Evolutionary conservation across 768 basidiomycete species (phyloP).

Genomic region (Leccinum longicurvipes): DNA sequence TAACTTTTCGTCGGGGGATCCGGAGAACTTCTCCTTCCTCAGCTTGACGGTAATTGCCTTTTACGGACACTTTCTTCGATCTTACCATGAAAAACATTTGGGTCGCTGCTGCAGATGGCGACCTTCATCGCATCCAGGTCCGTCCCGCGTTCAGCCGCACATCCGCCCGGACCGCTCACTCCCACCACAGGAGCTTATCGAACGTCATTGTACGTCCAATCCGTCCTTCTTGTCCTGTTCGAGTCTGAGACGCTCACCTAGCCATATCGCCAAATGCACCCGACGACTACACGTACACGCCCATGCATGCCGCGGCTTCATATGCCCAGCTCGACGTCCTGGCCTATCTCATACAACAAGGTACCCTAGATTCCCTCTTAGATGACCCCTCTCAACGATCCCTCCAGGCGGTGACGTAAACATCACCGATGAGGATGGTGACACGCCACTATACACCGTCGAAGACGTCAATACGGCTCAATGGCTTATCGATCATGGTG

Average conservation of each 20-base stretch:
- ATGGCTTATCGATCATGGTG: slow-evolving; percentile 78
- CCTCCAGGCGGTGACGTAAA: slow-evolving; percentile 80
- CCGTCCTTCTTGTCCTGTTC: slow-evolving; percentile 24
- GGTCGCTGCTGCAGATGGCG: slow-evolving; percentile 91
- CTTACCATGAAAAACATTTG: slow-evolving; percentile 64
- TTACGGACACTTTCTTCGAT: not conserved
- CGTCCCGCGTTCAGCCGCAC: slow-evolving; percentile 12
- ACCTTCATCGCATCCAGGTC: slow-evolving; percentile 73
- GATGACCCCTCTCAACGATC: not conserved
- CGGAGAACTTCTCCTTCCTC: too few relatives aligned
- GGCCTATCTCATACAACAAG: slow-evolving; percentile 72
- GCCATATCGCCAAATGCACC: slow-evolving; percentile 68
- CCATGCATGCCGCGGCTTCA: slow-evolving; percentile 94
- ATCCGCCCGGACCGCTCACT: slow-evolving; percentile 2
- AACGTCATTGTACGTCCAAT: slow-evolving; percentile 48
- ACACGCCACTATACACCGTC: slow-evolving; percentile 89
- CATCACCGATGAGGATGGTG: slow-evolving; percentile 79
- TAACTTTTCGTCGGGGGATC: too few relatives aligned
- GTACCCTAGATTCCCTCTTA: slow-evolving; percentile 34
- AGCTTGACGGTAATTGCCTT: too few relatives aligned
- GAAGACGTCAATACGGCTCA: slow-evolving; percentile 76
- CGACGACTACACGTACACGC: slow-evolving; percentile 75
- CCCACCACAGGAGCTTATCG: slow-evolving; percentile 51
- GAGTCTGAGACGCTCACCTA: slow-evolving; percentile 31
- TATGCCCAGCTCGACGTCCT: slow-evolving; percentile 79